Percentiles rank a stretch among this genome's conserved stretches.
phyloP scores from a whole-genome alignment of 2,329 filamentous ascomycete species.

The Colletotrichum scovillei region DNA sequence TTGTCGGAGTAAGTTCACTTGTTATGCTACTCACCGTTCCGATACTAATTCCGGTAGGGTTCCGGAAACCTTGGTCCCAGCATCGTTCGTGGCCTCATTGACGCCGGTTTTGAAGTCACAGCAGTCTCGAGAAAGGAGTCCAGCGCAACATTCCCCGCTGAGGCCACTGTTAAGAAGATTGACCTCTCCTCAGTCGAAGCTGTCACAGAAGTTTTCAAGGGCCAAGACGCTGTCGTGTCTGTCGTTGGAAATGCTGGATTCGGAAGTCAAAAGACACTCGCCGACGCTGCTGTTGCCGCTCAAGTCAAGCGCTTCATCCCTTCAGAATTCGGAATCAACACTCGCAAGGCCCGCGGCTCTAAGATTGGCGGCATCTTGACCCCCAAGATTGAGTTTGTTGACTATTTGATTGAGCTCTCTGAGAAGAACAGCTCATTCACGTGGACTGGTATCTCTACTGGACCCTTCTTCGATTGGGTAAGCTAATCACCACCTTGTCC shows the following conservation, averaged over 20 bases:
- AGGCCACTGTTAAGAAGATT: conserved; percentile 56
- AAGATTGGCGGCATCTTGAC: conserved; percentile 42
- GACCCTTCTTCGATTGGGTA: conserved; percentile 72
- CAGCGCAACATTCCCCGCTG: conserved; percentile 44
- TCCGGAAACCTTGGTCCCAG: conserved; percentile 46
- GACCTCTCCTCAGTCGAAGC: conserved; percentile 57
- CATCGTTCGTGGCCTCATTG: conserved; percentile 45
- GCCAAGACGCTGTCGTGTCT: conserved; percentile 67
- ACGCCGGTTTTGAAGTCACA: conserved; percentile 59
- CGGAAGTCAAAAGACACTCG: conserved; percentile 57
- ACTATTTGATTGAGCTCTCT: conserved; percentile 34
- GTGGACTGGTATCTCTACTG: conserved; percentile 70
- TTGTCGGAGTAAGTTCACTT: conserved; percentile 47
- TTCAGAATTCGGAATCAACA: conserved; percentile 60
- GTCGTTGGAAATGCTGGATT: conserved; percentile 56
- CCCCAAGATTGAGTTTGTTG: conserved; percentile 41
- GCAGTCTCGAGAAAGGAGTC: conserved; percentile 61
- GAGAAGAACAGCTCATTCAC: conserved; percentile 51
- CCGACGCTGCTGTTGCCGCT: conserved; percentile 66
- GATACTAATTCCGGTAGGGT: conserved; percentile 40
- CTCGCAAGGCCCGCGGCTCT: conserved; percentile 39
- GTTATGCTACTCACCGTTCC: neutral
- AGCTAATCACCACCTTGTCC: conserved; percentile 29
- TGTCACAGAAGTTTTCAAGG: conserved; percentile 58
- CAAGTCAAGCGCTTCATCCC: conserved; percentile 69